Evolutionary conservation across 495 filamentous ascomycete species (phyloP), one percentile per base, ranked within the genome.

Genomic region (Parathielavia appendiculata): DNA sequence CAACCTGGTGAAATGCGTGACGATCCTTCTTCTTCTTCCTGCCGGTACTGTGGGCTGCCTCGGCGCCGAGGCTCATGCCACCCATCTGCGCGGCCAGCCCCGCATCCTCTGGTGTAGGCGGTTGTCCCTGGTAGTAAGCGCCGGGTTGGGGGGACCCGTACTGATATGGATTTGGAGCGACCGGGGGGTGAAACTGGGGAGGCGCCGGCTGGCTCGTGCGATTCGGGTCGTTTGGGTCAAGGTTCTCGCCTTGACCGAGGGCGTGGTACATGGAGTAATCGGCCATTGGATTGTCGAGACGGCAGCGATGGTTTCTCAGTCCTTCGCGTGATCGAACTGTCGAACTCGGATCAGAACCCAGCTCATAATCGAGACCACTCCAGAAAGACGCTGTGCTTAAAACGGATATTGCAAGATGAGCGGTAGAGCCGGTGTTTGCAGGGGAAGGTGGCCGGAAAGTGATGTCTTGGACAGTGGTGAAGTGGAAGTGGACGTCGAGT

Each of bases 1-100:
- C 93, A 41, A 99, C 82, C 30, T 85, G 83, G 70, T 99, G 93
- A 73, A 95, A 89, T 53, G 90, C 93, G 74, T 96, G 92, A 36
- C 92, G 79, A 63, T 96, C 86, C 79, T 95, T 96, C 82, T 97
- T 98, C 76, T 87, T 91, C 65, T 84, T 86, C 60, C 81, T 75
- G 36, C 68, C 73, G 54, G 80, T 78, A 51, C 76, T 75, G 22
- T 73, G 67, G 13, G 60, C 61, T 9, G 63, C 32, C 56, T 90
- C 87, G 58, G 80, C 77, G 53, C 83, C 84, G 64, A 97, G 77
- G 14, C 79, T 84, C 79, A 95, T 81, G 13, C 84, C 83, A 38
- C 88, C 85, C 91, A 97, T 92, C 71, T 97, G 91, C n/a, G 85
- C 83, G 35, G 88, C 77, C 61, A 98, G 70, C 23, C 83, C 85